Evolutionary conservation across 495 filamentous ascomycete genomes (phyloP), one percentile per base, ranked within the genome.

Genomic region (Cenococcum geophilum): DNA sequence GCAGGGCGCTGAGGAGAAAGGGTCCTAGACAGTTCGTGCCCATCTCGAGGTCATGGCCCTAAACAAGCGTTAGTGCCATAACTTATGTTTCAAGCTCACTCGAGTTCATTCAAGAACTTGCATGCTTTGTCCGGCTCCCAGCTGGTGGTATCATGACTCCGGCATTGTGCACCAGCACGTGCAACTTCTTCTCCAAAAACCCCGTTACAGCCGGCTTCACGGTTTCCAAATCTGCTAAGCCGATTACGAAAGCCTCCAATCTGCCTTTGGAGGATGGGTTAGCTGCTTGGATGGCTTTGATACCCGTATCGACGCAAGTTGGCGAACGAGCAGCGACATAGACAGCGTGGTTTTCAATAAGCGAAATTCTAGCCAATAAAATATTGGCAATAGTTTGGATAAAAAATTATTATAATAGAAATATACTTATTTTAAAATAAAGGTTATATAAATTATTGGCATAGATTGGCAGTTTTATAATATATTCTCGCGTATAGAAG

Each of bases 111-210:
- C 40, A 18, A 14, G 4, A 5, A 56, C 53, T 37, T 40, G 37
- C 64, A 25, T 60, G 25, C 21, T 42, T 32, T 6, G 64, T 63
- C 47, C 59, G 56, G 42, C 51, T 73, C 40, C 73, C 77, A 1
- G 20, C 55, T 3, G 80, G 78, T 0, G 76, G 74, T 25, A 64
- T 61, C 74, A 78, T 78, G 53, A 82, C 73, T 8, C 55, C 69
- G 23, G 73, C 80, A n/a, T 79, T 79, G 63, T 82, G 81, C 63
- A 82, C 62, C 11, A 83, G 70, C 37, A 80, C 76, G 71, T 83
- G 75, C 36, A 83, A 73, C 4, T 72, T 64, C 2, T 61, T 42
- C 59, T 82, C 78, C 14, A 75, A 48, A 64, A 83, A 80, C 18
- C 64, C 60, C 0, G 74, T 62, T 8, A 69, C 78, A 21, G 75